These are phyloP conservation scores for Colletotrichum incanum DNA, from an alignment of 2,329 filamentous ascomycete species.

Conservation along the genomic window DNA sequence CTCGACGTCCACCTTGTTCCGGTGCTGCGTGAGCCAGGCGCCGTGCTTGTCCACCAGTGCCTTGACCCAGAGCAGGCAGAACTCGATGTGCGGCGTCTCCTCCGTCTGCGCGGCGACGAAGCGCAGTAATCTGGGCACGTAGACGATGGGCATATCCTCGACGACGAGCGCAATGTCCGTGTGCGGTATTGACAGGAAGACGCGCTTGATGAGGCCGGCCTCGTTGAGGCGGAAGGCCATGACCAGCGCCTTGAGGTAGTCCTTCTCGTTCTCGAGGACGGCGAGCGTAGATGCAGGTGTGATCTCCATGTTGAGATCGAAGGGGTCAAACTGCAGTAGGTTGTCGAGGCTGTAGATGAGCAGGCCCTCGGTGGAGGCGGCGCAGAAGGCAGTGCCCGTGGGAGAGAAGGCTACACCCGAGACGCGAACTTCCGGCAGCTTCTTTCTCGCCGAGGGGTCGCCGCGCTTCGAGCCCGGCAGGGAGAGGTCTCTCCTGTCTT, in stretches of 20 bases:
- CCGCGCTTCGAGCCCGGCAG: constrained; percentile 91
- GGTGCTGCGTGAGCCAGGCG: constrained; percentile 85
- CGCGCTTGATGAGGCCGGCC: constrained; percentile 82
- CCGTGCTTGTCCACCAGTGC: constrained; percentile 87
- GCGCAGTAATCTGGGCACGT: constrained; percentile 86
- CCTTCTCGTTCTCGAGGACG: constrained; percentile 76
- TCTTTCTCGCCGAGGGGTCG: constrained; percentile 85
- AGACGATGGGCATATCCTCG: constrained; percentile 84
- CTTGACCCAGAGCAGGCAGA: constrained; percentile 94
- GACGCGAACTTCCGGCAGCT: constrained; percentile 86
- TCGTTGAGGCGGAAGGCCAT: constrained; percentile 99
- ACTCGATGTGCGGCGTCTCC: constrained; percentile 92
- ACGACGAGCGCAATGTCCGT: constrained; percentile 84
- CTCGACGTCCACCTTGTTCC: constrained; percentile 86
- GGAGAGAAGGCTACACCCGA: constrained; percentile 90
- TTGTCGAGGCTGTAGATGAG: constrained; percentile 94
- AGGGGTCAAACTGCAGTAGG: constrained; percentile 90
- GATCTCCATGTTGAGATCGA: constrained; percentile 94
- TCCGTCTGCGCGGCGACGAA: constrained; percentile 92
- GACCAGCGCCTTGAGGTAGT: constrained; percentile 92
- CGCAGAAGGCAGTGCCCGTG: constrained; percentile 91
- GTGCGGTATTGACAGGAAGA: constrained; percentile 88
- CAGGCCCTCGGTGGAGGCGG: constrained; percentile 93
- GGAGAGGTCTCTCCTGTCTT: constrained; percentile 84
- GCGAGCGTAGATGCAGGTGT: constrained; percentile 88